Base-by-base conservation (phyloP, 352 stramenopile genomes). In the Phytophthora colocasiae region DNA sequence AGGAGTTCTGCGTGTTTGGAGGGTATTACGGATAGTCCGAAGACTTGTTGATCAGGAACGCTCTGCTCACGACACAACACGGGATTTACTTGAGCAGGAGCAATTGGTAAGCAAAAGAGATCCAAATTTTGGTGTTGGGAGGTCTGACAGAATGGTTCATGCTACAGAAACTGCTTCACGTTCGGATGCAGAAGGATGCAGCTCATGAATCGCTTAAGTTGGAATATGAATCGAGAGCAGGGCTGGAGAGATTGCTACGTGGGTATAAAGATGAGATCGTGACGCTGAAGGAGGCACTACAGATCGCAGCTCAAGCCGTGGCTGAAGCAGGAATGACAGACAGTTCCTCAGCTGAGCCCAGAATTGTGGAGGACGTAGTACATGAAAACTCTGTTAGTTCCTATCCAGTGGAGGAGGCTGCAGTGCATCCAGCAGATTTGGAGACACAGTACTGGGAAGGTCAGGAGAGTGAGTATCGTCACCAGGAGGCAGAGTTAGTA, bases 241-340 rank as follows among this genome's bases (percentile, higher is more conserved):
- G 66, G 0, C 71, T 93, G 3, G 83, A 91, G 45, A 52, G 75
- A 31, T 67, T 89, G 48, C 53, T 92, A 8, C 82, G 85, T 38
- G 62, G 77, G 29, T 93, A 91, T 66, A 92, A 91, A 58, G 80
- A 92, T 50, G 83, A 93, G 24, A 74, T 89, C 17, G 83, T 87
- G 24, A 91, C 81, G 17, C 64, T 93, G 3, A 89, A 90, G 46
- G 85, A 93, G 50, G 85, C 85, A 9, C 76, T 93, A 17, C 75
- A 85, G 43, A 93, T 92, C 43, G 83, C 83, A 17, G 83, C 85
- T 1, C 67, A 83, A 31, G 80, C 82, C 2, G 78, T 91, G n/a
- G 75, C 79, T 0, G 67, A 85, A 41, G 75, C 71, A 4, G 69
- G 68, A 29, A 72, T 85, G 51, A 6, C 12, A 3, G 31, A 63